phyloP scores from a whole-genome alignment of 2,329 filamentous ascomycete genomes.

The Neurospora sp. region DNA sequence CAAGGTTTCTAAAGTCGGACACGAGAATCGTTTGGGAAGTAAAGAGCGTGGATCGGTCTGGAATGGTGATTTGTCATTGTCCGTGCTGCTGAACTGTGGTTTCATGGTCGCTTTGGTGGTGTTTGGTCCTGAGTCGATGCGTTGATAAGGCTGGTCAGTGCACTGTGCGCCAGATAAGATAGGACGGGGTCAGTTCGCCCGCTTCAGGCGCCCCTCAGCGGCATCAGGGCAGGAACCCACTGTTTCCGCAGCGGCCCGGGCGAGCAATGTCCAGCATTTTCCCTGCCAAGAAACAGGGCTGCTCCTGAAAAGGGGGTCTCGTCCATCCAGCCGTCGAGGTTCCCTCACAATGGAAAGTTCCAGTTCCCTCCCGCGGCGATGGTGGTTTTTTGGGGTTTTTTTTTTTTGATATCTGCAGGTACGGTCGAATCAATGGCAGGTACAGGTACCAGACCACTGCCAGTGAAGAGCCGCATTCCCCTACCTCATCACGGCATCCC shows the following conservation, averaged over 20 bases:
- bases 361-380: not conserved
- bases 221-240: not conserved
- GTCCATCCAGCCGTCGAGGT: not conserved
- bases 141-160: not conserved
- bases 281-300: not conserved
- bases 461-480: not conserved
- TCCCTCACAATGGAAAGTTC: not conserved
- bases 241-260: not conserved
- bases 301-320: not conserved
- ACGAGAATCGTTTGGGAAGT: not conserved
- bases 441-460: not conserved
- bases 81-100: not conserved
- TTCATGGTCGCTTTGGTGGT: not conserved
- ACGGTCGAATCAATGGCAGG: not conserved
- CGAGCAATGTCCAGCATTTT: not conserved
- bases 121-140: not conserved
- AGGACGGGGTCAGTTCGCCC: not conserved
- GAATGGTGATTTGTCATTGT: not conserved
- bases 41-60: not conserved
- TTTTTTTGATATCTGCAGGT: not conserved
- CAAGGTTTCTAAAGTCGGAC: not conserved
- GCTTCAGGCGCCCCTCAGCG: not conserved
- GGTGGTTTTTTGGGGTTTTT: too few species aligned
- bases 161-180: not conserved
- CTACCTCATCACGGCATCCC: not conserved